phyloP scores from a whole-genome alignment of 306 rosid species.

The Vigna hirtella region DNA sequence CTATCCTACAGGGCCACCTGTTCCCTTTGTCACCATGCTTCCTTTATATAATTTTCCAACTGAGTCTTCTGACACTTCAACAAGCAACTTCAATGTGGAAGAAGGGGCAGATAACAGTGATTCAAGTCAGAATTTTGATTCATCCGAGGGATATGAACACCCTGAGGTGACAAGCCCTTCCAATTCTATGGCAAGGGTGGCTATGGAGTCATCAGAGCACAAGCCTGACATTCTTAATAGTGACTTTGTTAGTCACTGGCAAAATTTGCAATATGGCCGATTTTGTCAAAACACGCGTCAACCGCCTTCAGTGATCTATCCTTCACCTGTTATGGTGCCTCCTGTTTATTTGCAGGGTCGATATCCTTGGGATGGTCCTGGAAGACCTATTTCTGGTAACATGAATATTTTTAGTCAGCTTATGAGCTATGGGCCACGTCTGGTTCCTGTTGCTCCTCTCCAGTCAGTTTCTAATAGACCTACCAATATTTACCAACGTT shows the following conservation, averaged over 20 bases:
- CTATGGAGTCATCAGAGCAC: conserved; percentile 58
- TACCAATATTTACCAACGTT: conserved; percentile 70
- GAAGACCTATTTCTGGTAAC: conserved; percentile 83
- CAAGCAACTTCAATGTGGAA: conserved; percentile 67
- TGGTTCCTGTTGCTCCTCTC: conserved; percentile 78
- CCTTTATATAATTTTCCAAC: conserved; percentile 71
- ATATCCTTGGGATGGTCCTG: conserved; percentile 92
- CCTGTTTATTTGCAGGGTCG: conserved; percentile 87
- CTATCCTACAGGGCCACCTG: conserved; percentile 98
- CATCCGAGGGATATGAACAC: conserved; percentile 63
- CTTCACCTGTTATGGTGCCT: conserved; percentile 69
- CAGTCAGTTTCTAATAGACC: conserved; percentile 83
- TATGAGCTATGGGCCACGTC: conserved; percentile 71
- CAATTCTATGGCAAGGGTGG: conserved; percentile 54
- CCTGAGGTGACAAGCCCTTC: conserved; percentile 64
- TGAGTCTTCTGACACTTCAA: conserved; percentile 69
- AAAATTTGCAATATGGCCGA: conserved; percentile 84
- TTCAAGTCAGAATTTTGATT: conserved; percentile 70
- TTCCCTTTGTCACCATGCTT: conserved; percentile 87
- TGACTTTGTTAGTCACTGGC: conserved; percentile 83
- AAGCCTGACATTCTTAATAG: conserved; percentile 86
- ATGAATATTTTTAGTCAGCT: conserved; percentile 59
- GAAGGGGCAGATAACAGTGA: conserved; percentile 70
- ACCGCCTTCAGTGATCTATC: conserved; percentile 61
- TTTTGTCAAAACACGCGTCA: conserved; percentile 67